Conservation (phyloP, 495 filamentous ascomycete species). For the Neurospora sp. region DNA sequence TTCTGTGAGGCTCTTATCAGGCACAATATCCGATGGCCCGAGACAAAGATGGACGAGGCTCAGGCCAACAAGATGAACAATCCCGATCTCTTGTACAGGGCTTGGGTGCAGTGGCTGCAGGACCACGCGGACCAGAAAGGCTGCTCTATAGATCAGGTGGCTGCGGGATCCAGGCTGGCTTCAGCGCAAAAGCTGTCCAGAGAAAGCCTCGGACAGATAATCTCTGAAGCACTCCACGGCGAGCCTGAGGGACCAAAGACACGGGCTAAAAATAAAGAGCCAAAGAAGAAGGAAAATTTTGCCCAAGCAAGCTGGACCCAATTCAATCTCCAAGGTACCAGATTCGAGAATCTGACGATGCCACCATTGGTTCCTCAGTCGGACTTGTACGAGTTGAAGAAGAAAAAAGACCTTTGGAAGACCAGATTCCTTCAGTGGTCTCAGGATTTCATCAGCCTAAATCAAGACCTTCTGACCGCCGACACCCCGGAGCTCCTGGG, state of each 20-base stretch:
- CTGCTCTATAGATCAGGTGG: not conserved
- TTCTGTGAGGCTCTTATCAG: constrained; percentile 12
- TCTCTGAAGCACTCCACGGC: not conserved
- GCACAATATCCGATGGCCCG: not conserved
- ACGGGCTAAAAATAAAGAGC: not conserved
- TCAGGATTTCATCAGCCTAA: constrained; percentile 6
- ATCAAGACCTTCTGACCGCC: constrained; percentile 2
- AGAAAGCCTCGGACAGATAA: not conserved
- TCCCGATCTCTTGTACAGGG: constrained; percentile 4
- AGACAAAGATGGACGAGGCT: not conserved
- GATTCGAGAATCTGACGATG: not conserved
- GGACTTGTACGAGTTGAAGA: not conserved
- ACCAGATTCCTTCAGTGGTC: constrained; percentile 14
- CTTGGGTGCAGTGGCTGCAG: constrained; percentile 16
- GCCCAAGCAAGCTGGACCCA: not conserved
- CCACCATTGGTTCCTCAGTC: not conserved
- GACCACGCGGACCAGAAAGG: not conserved
- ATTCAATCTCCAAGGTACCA: not conserved
- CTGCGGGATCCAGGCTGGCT: not conserved
- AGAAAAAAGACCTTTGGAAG: constrained; percentile 7
- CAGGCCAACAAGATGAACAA: constrained; percentile 7
- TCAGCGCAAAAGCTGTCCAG: not conserved
- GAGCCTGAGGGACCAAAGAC: not conserved
- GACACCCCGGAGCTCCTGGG: not conserved
- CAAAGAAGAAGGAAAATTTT: not conserved